These are phyloP conservation scores for Xanthoconium stramineum DNA, from an alignment of 768 basidiomycete genomes.

Conservation along the genomic window DNA sequence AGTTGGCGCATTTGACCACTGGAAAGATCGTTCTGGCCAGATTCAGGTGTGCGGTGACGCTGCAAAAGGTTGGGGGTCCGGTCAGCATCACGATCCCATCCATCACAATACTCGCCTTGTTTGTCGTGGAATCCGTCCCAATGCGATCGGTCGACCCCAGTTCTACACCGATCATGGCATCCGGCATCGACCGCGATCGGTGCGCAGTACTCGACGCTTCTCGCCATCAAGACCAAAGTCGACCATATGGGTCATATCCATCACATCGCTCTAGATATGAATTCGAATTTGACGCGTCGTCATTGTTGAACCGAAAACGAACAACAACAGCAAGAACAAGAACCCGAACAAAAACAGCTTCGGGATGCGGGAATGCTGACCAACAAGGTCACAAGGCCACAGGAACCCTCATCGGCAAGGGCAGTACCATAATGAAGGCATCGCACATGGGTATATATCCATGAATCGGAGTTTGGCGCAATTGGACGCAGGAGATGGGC, in stretches of 20 bases:
- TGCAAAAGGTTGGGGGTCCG: background rate
- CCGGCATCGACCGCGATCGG: slow-evolving; percentile 20
- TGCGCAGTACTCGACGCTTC: background rate
- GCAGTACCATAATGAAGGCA: background rate
- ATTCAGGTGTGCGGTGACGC: background rate
- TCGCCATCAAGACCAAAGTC: background rate
- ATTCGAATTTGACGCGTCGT: background rate
- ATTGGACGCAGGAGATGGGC: slow-evolving; percentile 18
- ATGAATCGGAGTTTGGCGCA: slow-evolving; percentile 21
- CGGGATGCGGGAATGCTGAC: background rate
- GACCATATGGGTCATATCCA: slow-evolving; percentile 15
- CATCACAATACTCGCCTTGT: background rate
- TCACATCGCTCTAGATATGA: slow-evolving; percentile 11
- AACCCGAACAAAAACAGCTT: background rate
- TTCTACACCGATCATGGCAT: no score
- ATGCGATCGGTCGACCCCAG: no score
- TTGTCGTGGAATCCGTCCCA: background rate
- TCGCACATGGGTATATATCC: background rate
- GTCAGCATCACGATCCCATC: background rate
- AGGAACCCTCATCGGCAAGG: no score
- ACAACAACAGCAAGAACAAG: background rate
- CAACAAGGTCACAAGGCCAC: background rate
- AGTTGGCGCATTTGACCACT: background rate
- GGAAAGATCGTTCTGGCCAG: background rate
- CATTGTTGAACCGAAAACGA: background rate